Base-by-base conservation (phyloP, 2,329 filamentous ascomycete genomes). In the Colletotrichum sublineola region DNA sequence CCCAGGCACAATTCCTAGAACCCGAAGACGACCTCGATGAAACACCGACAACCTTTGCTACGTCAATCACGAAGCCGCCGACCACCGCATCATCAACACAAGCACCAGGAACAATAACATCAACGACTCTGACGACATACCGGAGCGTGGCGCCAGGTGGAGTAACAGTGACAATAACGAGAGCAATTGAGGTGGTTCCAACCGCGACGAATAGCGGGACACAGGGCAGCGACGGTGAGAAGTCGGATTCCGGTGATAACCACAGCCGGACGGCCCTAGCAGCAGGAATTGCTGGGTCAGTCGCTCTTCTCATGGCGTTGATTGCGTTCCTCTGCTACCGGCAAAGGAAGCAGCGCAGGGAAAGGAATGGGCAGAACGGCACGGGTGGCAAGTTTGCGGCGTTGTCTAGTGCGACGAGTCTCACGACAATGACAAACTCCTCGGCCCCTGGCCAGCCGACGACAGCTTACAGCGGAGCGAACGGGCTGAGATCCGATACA, bases 1-100 rank as follows among this genome's bases (percentile, higher is more conserved):
- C 79, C 14, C 78, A 85, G 75, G 75, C 78, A 24, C 80, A 84
- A n/a, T 89, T 86, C 71, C 68, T 86, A 60, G 38, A 55, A 6
- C 46, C 66, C 24, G 70, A 56, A 6, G 18, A 75, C 62, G 44
- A 74, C 58, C n/a, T 57, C 75, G 15, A 63, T 2, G 31, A 36
- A 4, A 12, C 4, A n/a, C 63, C 66, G 24, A 61, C 38, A 8
- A 56, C 58, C 11, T 55, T 63, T 15, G 40, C 40, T 12, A 69
- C 66, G 3, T 52, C 61, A 5, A 55, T 56, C 6, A 65, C 60
- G 15, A 48, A 12, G n/a, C 31, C 66, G 20, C 14, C 69, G 33
- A 40, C 20, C 29, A 38, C 5, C n/a, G 33, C 38, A 18, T 7
- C 58, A 40, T 46, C 69, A 15, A 36, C 69, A 31, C 52, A 18